Evolutionary conservation across 306 rosid species (phyloP), one percentile per base, ranked within the genome.

Genomic region (Citrullus mucosospermus): DNA sequence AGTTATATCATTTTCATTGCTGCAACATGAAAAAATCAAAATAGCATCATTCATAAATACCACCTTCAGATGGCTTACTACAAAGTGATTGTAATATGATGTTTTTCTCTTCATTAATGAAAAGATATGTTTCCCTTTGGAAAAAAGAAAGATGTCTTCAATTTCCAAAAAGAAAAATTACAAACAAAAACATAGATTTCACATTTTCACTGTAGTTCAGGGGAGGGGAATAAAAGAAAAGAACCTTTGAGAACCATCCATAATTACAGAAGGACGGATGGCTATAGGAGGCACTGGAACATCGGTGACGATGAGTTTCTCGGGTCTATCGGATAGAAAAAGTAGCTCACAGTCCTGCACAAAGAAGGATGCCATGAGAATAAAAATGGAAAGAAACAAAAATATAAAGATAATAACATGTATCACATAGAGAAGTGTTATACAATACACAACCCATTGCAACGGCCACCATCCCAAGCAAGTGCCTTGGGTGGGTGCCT

Each of bases 1-100:
- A 9, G 98, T 95, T 73, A 92, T 82, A 81, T 95, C 98, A 85
- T 95, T 92, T 89, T 95, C 98, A 84, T 95, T 91, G 88, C 98
- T 92, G 88, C 78, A 83, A 76, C 38, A 89, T 59, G 80, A 65
- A 79, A 82, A 83, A 58, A 6, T 18, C 58, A 81, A 79, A 54
- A 36, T 54, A 83, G 78, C 70, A 84, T 71, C 53, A 39, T 62
- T 43, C 63, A 56, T 54, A 74, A 75, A 68, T 43, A 44, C 38
- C 48, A 68, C 57, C 41, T 67, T 38, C 30, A 67, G 30, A 41
- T n/a, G 53, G 74, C 17, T 67, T 67, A 67, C 53, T 67, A 67
- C 53, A 67, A 68, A 68, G 30, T 39, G 10, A 43, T 39, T 38
- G 30, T 30, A 67, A 43, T 66, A 66, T 8, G 53, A 39, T 67